phyloP scores from a whole-genome alignment of 495 filamentous ascomycete genomes.

The Aspergillus nanangensis region DNA sequence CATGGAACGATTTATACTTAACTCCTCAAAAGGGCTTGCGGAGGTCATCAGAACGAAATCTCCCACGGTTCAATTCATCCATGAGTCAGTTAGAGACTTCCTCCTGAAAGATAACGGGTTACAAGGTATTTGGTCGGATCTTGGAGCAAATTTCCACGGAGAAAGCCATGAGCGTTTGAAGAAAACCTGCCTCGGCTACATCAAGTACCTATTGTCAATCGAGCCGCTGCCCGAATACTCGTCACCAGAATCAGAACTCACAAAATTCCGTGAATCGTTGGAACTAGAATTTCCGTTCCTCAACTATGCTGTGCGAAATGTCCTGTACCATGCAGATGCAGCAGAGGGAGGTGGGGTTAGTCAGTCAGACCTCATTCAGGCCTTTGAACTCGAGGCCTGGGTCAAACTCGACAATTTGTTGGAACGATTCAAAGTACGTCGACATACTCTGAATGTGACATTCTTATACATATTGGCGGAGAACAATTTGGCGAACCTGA shows the following conservation, averaged over 20 bases:
- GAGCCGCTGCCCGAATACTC: too few relatives aligned
- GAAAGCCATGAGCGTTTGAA: slow-evolving; percentile 31
- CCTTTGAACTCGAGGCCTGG: slow-evolving; percentile 34
- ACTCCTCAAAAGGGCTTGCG: slow-evolving; percentile 38
- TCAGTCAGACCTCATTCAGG: slow-evolving; percentile 36
- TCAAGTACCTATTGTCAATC: slow-evolving; percentile 1
- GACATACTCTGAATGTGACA: slow-evolving; percentile 27
- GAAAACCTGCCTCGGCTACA: slow-evolving; percentile 26
- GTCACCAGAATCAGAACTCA: neutral
- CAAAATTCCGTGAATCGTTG: too few relatives aligned
- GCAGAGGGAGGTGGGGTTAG: slow-evolving; percentile 22
- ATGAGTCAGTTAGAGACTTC: slow-evolving; percentile 44
- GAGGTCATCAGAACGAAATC: slow-evolving; percentile 23
- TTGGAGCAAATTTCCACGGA: slow-evolving; percentile 10
- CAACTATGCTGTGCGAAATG: slow-evolving; percentile 37
- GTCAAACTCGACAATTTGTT: slow-evolving; percentile 32
- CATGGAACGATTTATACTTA: slow-evolving; percentile 25
- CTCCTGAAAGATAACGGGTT: slow-evolving; percentile 34
- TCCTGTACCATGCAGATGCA: slow-evolving; percentile 40
- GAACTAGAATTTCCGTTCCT: slow-evolving; percentile 50
- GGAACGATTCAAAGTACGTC: slow-evolving; percentile 24
- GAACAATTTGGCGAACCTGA: neutral
- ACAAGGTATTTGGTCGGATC: slow-evolving; percentile 23
- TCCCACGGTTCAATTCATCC: slow-evolving; percentile 41
- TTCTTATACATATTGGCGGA: slow-evolving; percentile 47